Evolutionary conservation across 192 early-diverging fungal species (phyloP), one percentile per base, ranked within the genome.

Genomic region (Backusella tarrabulga): DNA sequence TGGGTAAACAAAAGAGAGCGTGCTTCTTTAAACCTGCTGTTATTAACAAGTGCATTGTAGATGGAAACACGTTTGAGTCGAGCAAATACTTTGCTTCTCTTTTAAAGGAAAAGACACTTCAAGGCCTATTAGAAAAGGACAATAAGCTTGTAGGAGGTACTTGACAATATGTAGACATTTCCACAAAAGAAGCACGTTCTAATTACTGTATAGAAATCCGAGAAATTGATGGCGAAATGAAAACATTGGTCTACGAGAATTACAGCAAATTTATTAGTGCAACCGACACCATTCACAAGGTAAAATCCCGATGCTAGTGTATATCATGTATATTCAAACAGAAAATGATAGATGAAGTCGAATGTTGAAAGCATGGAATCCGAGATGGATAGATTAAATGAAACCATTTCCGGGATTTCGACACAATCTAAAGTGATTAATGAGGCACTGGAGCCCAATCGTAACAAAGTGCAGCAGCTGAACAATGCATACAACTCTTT

Each of bases 241-340:
- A 99, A 82, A 97, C 98, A 0, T 88, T 99, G 54, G 97, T 99
- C 4, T 99, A 99, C 80, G 95, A 98, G 85, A 99, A 99, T 87
- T 99, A 99, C 79, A 95, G 88, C 88, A 96, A 97, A 87, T 98
- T 99, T 77, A 95, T 98, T 67, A 93, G 91, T 46, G 97, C 97
- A 0, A 95, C 96, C 1, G 95, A 98, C 71, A 96, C 97, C 1
- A 96, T 99, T 63, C 77, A 88, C 70, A 90, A 90, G 82, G 89
- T 36, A 40, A 73, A 40, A 40, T 1, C 9, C 79, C 35, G 34
- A 12, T n/a, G 26, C 1, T 32, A 1, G 32, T 32, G 32, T 32
- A 3, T 32, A 2, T 32, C 19, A 8, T 56, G 21, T 44, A 35
- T 74, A 76, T 54, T 74, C 8, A 21, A 26, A 23, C n/a, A 52